Evolutionary conservation across 2,329 filamentous ascomycete genomes (phyloP).

Genomic region (Trichoderma sp.): DNA sequence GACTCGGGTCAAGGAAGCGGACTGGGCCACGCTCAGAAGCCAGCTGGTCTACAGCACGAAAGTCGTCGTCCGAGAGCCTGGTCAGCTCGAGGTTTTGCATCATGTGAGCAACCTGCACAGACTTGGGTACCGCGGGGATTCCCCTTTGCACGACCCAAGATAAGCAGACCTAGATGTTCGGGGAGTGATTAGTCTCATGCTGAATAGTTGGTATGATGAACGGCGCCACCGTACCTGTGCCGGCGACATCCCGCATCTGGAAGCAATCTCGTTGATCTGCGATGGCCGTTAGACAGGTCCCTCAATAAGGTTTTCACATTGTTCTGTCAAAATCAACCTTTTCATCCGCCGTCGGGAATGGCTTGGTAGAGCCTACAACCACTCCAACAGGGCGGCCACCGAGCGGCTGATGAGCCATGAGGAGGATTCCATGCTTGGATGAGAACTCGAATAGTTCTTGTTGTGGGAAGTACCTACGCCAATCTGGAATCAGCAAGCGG

Average conservation of each 20-base stretch:
- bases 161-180: constrained; percentile 12
- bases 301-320: neutral
- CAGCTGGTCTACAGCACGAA: neutral
- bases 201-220: neutral
- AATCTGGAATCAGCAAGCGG: neutral
- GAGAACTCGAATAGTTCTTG: constrained; percentile 15
- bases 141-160: constrained; percentile 19
- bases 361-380: constrained; percentile 8
- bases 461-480: constrained; percentile 6
- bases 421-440: neutral
- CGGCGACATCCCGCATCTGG: neutral
- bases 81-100: constrained; percentile 1
- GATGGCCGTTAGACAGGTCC: neutral
- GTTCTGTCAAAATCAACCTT: neutral
- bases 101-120: constrained; percentile 2
- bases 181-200: too few species aligned
- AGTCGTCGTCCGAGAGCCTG: constrained; percentile 4
- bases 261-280: constrained; percentile 5
- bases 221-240: constrained; percentile 5
- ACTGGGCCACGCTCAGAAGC: neutral
- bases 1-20: constrained; percentile 12
- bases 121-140: constrained; percentile 3
- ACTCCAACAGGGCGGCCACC: constrained; percentile 2
- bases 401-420: constrained; percentile 18
- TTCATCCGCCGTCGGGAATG: constrained; percentile 4